These are phyloP conservation scores for Smallanthus sonchifolius DNA, from an alignment of 129 eudicot species.

Conservation along the genomic window DNA sequence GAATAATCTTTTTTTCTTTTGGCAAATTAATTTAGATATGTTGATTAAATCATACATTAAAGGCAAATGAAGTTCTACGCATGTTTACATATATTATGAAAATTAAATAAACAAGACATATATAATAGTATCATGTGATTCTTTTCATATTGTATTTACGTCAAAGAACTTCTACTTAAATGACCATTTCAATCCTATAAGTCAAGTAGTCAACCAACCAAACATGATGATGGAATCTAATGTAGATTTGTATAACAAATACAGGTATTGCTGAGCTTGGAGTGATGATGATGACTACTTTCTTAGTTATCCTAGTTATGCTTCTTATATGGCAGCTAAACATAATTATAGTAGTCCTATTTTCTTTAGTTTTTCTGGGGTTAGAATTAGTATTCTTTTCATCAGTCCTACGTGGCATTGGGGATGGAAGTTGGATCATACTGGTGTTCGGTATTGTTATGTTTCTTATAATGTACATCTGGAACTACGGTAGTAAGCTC, in stretches of 20 bases:
- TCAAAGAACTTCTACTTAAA: background rate
- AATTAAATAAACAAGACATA: background rate
- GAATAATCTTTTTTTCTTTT: background rate
- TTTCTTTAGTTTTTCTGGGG: conserved; percentile 59
- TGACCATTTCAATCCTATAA: background rate
- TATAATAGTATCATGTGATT: background rate
- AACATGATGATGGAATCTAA: background rate
- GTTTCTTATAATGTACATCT: conserved; percentile 78
- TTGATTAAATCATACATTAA: background rate
- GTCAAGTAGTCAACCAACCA: background rate
- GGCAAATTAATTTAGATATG: background rate
- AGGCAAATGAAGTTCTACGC: background rate
- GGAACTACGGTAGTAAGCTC: conserved; percentile 96
- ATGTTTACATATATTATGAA: background rate
- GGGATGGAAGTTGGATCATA: conserved; percentile 96
- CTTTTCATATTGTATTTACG: background rate
- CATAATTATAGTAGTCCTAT: conserved; percentile 53
- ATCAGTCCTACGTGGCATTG: conserved; percentile 67
- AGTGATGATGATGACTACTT: conserved; percentile 92
- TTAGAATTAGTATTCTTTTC: conserved; percentile 79
- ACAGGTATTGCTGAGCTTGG: conserved; percentile 93
- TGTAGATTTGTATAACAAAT: conserved; percentile 15
- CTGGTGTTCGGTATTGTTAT: conserved; percentile 60
- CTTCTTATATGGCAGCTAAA: conserved; percentile 96
- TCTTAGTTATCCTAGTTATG: conserved; percentile 90